Evolutionary conservation across 2,329 filamentous ascomycete genomes (phyloP), one percentile per base, ranked within the genome.

Genomic region (Epicoccum sorghinum): DNA sequence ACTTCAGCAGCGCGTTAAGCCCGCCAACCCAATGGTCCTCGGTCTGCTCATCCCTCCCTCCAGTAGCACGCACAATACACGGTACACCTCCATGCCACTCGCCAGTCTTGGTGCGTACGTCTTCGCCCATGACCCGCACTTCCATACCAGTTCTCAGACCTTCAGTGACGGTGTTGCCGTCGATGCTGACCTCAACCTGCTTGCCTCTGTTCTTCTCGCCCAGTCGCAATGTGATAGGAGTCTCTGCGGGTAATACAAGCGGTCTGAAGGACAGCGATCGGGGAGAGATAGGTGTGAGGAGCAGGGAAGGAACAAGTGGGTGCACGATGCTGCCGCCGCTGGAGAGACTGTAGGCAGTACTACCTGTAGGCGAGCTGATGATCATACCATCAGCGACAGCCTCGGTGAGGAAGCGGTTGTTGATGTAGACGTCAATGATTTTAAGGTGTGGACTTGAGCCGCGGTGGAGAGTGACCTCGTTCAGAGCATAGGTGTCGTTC

Each of bases 1-100:
- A 99, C 78, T 99, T 99, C 64, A 99, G 78, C 68, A 98, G 73
- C 8, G 91, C 91, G 70, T 96, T 99, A 69, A 99, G 76, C 0
- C 95, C 93, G 1, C 93, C 93, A 2, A 99, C 93, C 95, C 95
- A 99, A 14, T 93, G 91, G 74, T 98, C 93, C 67, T 97, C 91
- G 23, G 81, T 80, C 64, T 82, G 79, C 64, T 68, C 68, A 14
- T 71, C 72, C 30, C 56, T 54, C 1, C 73, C 69, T 9, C 57
- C 62, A 0, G 75, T 74, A 41, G 82, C 83, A 40, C 92, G 82
- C 68, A 97, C 95, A 29, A 98, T 90, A 71, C 92, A 96, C 3
- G 95, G 95, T 12, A 98, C 93, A 9, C 93, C 93, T 24, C 93
- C 91, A 29, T 83, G 80, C 89, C 83, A 85, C 40, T 81, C 79